Percentiles rank a stretch among this genome's conserved stretches.
These are phyloP conservation scores for Gymnopus androsaceus DNA, from an alignment of 1,284 basidiomycete genomes.

Conservation along the genomic window DNA sequence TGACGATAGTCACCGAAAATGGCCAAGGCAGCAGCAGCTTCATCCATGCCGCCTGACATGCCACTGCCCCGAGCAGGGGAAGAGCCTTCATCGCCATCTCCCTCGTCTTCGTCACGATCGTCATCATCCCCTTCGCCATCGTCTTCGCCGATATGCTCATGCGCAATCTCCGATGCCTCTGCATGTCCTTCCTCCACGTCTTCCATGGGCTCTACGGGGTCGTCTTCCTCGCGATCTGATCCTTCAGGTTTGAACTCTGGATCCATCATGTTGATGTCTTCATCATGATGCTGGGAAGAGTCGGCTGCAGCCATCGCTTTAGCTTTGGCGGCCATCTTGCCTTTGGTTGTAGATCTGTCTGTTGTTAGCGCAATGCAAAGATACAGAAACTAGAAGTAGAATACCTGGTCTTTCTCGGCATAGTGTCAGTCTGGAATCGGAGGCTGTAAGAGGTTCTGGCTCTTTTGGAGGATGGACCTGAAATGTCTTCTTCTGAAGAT, in stretches of 20 bases:
- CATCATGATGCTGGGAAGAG: slow-evolving; percentile 63
- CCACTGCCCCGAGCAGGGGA: slow-evolving; percentile 8
- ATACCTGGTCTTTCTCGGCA: slow-evolving; percentile 77
- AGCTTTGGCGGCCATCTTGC: slow-evolving; percentile 62
- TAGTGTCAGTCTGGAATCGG: slow-evolving; percentile 58
- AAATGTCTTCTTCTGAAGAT: slow-evolving; percentile 60
- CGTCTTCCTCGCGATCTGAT: slow-evolving; percentile 49
- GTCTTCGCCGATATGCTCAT: slow-evolving; percentile 40
- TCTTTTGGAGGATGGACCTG: slow-evolving; percentile 58
- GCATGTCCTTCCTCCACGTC: slow-evolving; percentile 46
- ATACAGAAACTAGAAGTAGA: slow-evolving; percentile 16
- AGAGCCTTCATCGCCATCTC: slow-evolving; percentile 40
- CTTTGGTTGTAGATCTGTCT: slow-evolving; percentile 52
- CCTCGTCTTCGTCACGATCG: slow-evolving; percentile 47
- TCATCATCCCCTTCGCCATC: slow-evolving; percentile 32
- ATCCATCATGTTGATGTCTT: slow-evolving; percentile 77
- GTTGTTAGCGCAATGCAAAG: slow-evolving; percentile 9
- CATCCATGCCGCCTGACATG: slow-evolving; percentile 64
- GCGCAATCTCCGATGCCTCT: slow-evolving; percentile 47
- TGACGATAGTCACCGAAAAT: slow-evolving; percentile 84
- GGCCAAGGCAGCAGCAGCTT: slow-evolving; percentile 75
- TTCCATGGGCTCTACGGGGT: slow-evolving; percentile 39
- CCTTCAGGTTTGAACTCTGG: slow-evolving; percentile 62
- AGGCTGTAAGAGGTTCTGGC: slow-evolving; percentile 64
- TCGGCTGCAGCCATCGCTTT: slow-evolving; percentile 59